These are phyloP conservation scores for Chenopodium quinoa DNA, from an alignment of 148 eudicot species.

Conservation along the genomic window DNA sequence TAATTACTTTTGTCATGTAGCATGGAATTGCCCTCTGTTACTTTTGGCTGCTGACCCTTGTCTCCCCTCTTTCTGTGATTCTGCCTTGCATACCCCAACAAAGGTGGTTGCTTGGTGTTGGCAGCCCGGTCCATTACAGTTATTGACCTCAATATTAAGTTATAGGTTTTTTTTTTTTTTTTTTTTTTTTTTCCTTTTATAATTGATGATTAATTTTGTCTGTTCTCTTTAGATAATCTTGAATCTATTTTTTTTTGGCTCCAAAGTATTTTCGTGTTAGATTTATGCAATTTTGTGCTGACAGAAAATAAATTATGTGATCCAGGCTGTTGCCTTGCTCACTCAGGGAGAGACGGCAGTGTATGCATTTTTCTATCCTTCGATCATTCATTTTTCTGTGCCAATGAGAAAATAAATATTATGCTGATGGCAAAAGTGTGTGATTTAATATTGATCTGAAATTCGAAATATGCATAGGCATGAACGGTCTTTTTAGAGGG, in stretches of 20 bases:
- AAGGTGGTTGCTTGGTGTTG: too few species aligned
- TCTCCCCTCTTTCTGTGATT: too few species aligned
- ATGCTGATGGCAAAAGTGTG: background rate
- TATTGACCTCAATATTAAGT: background rate
- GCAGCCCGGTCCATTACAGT: background rate
- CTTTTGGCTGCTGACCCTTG: too few species aligned
- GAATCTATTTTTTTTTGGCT: background rate
- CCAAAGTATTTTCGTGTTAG: background rate
- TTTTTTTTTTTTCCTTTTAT: background rate
- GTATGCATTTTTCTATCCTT: slow-evolving; percentile 39
- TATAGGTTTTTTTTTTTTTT: too few species aligned
- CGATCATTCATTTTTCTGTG: slow-evolving; percentile 1
- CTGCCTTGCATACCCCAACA: too few species aligned
- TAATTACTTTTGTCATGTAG: too few species aligned
- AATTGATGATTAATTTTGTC: background rate
- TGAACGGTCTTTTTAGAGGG: slow-evolving; percentile 60
- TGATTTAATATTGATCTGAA: background rate
- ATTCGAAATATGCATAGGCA: slow-evolving; percentile 41
- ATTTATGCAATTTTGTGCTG: slow-evolving; percentile 5
- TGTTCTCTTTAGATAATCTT: background rate
- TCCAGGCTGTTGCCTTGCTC: slow-evolving; percentile 77
- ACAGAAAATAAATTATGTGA: slow-evolving; percentile 20
- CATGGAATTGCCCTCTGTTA: too few species aligned
- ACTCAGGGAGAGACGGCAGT: slow-evolving; percentile 74
- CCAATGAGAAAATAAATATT: background rate